A percentile compares a stretch with the other conserved stretches of the same genome.
Conservation (phyloP, 257 asterid species). For the Solanum piurae region DNA sequence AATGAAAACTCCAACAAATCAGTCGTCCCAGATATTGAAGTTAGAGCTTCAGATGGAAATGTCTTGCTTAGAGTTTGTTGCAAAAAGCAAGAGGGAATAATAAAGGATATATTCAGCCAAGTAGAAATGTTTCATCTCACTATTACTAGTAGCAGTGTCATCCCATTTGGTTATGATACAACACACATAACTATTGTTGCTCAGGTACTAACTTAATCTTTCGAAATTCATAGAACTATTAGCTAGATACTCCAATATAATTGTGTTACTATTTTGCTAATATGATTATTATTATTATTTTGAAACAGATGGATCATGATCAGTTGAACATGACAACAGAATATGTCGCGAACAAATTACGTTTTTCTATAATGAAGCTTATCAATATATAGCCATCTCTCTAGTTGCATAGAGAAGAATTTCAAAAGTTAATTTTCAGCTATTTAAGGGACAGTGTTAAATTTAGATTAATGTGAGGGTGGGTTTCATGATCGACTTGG, state of each 20-base stretch:
- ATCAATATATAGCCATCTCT: not conserved
- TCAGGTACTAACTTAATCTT: not conserved
- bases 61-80: not conserved
- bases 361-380: not conserved
- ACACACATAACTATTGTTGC: not conserved
- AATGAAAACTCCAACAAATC: not conserved
- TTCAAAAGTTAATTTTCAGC: not conserved
- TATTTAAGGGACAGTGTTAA: not conserved
- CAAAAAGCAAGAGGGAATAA: not conserved
- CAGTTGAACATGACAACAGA: not conserved
- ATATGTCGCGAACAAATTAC: not conserved
- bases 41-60: not conserved
- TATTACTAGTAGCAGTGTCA: not conserved
- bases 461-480: not conserved
- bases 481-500: not conserved
- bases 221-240: not conserved
- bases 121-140: not conserved
- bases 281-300: too few species aligned
- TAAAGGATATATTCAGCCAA: not conserved
- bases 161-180: not conserved
- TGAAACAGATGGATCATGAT: constrained; percentile 1
- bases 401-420: not conserved
- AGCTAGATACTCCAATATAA: not conserved
- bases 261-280: not conserved
- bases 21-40: not conserved